phyloP scores from a whole-genome alignment of 352 stramenopile species.

The Phytophthora capsici region DNA sequence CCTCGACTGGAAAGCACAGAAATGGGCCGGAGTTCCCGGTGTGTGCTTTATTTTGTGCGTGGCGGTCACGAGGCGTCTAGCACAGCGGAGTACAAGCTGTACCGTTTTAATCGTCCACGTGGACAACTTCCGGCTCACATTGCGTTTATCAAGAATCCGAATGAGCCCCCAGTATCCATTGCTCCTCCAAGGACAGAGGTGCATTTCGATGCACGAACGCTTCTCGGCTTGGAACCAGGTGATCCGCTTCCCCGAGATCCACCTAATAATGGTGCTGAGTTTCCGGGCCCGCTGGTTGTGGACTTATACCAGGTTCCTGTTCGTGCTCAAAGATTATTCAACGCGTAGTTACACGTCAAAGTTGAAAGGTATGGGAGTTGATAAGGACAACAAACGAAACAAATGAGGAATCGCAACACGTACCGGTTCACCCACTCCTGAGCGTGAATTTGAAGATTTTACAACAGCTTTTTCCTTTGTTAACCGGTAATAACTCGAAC shows the following conservation, averaged over 20 bases:
- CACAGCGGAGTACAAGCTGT: constrained; percentile 1
- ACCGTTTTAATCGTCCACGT: background rate
- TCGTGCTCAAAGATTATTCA: too few species aligned
- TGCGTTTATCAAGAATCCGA: background rate
- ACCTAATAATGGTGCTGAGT: background rate
- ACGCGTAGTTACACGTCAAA: too few species aligned
- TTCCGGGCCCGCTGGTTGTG: too few species aligned
- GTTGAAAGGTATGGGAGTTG: too few species aligned
- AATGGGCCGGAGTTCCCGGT: background rate
- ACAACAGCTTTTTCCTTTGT: background rate
- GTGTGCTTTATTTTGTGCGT: constrained; percentile 9
- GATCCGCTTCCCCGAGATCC: background rate
- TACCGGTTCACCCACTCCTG: too few species aligned
- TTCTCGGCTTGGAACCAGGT: background rate
- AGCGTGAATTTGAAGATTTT: too few species aligned
- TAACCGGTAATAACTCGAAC: constrained; percentile 90
- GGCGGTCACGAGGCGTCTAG: background rate
- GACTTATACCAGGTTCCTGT: background rate
- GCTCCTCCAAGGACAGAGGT: background rate
- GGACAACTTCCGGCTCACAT: too few species aligned
- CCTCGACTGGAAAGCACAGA: constrained; percentile 9
- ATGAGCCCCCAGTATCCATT: background rate
- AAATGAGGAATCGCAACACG: too few species aligned
- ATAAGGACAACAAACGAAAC: too few species aligned
- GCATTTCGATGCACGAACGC: background rate